Conservation (phyloP, 495 filamentous ascomycete genomes). For the Rostrohypoxylon terebratum region DNA sequence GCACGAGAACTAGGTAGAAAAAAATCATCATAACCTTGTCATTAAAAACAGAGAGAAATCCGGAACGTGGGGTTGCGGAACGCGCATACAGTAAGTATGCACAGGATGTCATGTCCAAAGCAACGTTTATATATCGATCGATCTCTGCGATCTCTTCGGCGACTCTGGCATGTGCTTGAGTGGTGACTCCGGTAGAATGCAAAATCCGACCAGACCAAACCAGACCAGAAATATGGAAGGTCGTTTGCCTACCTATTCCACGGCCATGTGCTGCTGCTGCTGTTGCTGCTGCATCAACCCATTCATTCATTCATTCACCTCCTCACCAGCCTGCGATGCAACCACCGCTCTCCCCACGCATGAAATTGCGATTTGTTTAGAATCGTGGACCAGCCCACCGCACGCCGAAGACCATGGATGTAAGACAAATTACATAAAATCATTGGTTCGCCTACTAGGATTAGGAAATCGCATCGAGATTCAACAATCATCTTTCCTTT, state of each 20-base stretch:
- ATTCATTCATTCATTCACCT: no score
- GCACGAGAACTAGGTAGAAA: not conserved
- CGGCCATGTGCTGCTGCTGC: no score
- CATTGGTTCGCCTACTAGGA: not conserved
- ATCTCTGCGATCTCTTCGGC: not conserved
- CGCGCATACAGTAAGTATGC: not conserved
- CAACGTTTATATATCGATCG: slow-evolving; percentile 19
- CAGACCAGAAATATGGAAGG: no score
- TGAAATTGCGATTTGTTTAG: no score
- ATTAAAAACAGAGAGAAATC: not conserved
- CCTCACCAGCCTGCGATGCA: slow-evolving; percentile 3
- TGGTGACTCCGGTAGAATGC: slow-evolving; percentile 25
- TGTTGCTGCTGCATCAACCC: no score
- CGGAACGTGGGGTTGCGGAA: not conserved
- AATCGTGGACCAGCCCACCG: not conserved
- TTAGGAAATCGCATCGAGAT: slow-evolving; percentile 2
- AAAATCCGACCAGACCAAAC: no score
- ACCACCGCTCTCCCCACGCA: slow-evolving; percentile 6
- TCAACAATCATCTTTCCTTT: slow-evolving; percentile 7
- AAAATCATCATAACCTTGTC: not conserved
- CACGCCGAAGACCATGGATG: not conserved
- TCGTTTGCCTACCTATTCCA: no score
- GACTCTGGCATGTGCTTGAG: not conserved
- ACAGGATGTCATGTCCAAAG: not conserved
- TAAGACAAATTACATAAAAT: not conserved